phyloP scores from a whole-genome alignment of 2,329 filamentous ascomycete species.

The Alternaria sp. region DNA sequence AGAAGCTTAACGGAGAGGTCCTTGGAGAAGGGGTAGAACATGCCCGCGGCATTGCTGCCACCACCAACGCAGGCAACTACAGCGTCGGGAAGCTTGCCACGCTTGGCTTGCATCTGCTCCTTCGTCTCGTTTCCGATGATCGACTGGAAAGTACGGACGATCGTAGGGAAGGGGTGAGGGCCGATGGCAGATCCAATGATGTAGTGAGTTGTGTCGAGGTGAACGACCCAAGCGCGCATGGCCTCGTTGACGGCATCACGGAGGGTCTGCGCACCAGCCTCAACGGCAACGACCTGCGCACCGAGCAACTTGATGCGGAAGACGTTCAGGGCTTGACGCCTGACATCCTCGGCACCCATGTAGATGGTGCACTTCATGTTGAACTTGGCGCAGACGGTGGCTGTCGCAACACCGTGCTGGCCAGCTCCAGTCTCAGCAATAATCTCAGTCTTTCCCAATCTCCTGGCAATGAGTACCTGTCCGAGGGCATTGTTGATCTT shows the following conservation, averaged over 20 bases:
- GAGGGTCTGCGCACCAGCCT: conserved; percentile 76
- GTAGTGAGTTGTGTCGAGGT: conserved; percentile 94
- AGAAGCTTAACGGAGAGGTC: conserved; percentile 86
- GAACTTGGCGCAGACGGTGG: conserved; percentile 97
- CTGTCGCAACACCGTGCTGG: conserved; percentile 96
- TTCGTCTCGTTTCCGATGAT: conserved; percentile 96
- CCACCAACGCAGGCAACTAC: conserved; percentile 97
- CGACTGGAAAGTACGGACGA: conserved; percentile 96
- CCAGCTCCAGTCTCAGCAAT: conserved; percentile 98
- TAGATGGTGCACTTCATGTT: conserved; percentile 98
- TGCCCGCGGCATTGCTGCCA: conserved; percentile 92
- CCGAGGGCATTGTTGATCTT: conserved; percentile 99
- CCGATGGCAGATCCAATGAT: conserved; percentile 98
- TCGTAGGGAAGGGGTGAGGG: conserved; percentile 96
- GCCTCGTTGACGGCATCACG: conserved; percentile 87
- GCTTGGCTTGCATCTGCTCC: conserved; percentile 82
- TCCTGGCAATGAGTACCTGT: conserved; percentile 83
- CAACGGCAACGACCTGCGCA: conserved; percentile 89
- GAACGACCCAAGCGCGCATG: conserved; percentile 89
- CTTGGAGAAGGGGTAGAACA: conserved; percentile 96
- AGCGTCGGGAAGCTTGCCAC: conserved; percentile 89
- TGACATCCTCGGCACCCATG: conserved; percentile 98
- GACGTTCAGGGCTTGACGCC: conserved; percentile 94
- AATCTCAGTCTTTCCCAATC: conserved; percentile 93
- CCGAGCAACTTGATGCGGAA: conserved; percentile 98